Conservation (phyloP, 2,329 filamentous ascomycete genomes). For the Aureobasidium mangrovei region DNA sequence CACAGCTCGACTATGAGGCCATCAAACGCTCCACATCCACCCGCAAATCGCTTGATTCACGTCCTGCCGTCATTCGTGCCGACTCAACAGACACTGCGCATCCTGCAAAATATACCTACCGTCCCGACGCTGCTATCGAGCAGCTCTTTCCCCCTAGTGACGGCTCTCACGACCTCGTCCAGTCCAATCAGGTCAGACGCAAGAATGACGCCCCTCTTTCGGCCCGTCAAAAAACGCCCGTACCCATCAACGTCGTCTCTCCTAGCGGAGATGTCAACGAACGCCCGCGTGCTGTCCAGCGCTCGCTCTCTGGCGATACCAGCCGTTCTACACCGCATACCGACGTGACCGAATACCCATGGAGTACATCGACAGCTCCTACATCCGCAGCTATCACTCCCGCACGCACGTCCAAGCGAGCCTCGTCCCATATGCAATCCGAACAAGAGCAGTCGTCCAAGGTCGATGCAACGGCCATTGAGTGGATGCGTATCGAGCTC, state of each 20-base stretch:
- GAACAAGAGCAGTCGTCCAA: constrained; percentile 25
- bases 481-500: constrained; percentile 37
- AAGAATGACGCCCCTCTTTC: constrained; percentile 25
- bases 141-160: constrained; percentile 18
- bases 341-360: constrained; percentile 32
- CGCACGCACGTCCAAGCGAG: constrained; percentile 32
- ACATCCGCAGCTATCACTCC: constrained; percentile 35
- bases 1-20: constrained; percentile 27
- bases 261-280: not conserved
- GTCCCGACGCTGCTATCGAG: constrained; percentile 22
- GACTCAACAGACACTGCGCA: not conserved
- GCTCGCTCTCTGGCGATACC: constrained; percentile 25
- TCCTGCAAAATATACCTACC: constrained; percentile 21
- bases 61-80: not conserved
- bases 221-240: constrained; percentile 23
- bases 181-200: constrained; percentile 16
- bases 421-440: constrained; percentile 25
- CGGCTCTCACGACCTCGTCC: not conserved
- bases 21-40: constrained; percentile 21
- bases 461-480: constrained; percentile 30
- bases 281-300: constrained; percentile 15
- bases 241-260: not conserved
- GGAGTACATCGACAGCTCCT: constrained; percentile 33
- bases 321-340: constrained; percentile 35
- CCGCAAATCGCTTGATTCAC: not conserved